These are phyloP conservation scores for Rhizopogon sp. DNA, from an alignment of 768 basidiomycete genomes.

Conservation along the genomic window DNA sequence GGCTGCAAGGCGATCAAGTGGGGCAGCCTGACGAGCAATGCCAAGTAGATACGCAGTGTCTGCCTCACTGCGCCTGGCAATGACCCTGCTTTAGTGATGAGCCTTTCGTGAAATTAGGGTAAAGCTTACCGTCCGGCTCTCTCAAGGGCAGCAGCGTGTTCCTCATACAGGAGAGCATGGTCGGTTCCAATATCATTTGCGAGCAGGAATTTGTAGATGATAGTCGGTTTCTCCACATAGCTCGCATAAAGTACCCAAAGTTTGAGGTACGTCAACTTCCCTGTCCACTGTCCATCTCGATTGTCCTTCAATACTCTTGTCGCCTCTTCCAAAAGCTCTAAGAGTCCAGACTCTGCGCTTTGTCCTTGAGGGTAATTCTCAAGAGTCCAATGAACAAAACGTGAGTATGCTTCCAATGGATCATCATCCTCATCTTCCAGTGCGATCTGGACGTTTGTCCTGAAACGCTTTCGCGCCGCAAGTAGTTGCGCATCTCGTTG, in stretches of 20 bases:
- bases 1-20: slow-evolving; percentile 73
- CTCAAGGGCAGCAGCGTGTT: slow-evolving; percentile 83
- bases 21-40: slow-evolving; percentile 75
- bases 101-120: slow-evolving; percentile 23
- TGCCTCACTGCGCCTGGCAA: slow-evolving; percentile 74
- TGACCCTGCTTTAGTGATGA: slow-evolving; percentile 11
- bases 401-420: slow-evolving; percentile 80
- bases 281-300: slow-evolving; percentile 66
- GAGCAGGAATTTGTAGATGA: slow-evolving; percentile 87
- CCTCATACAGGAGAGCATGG: slow-evolving; percentile 84
- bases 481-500: slow-evolving; percentile 69
- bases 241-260: slow-evolving; percentile 93
- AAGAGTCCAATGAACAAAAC: slow-evolving; percentile 86
- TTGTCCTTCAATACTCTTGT: slow-evolving; percentile 81
- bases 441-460: slow-evolving; percentile 68
- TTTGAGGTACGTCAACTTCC: slow-evolving; percentile 84
- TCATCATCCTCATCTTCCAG: slow-evolving; percentile 74
- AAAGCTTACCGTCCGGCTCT: slow-evolving; percentile 65
- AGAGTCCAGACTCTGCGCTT: slow-evolving; percentile 81
- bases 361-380: slow-evolving; percentile 95
- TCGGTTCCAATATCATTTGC: slow-evolving; percentile 86
- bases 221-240: slow-evolving; percentile 83
- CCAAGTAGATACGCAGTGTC: slow-evolving; percentile 87
- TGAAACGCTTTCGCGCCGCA: slow-evolving; percentile 57
- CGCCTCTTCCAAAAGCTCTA: slow-evolving; percentile 89